Evolutionary conservation across 83 land plant species (phyloP).

Genomic region (Thuja plicata): DNA sequence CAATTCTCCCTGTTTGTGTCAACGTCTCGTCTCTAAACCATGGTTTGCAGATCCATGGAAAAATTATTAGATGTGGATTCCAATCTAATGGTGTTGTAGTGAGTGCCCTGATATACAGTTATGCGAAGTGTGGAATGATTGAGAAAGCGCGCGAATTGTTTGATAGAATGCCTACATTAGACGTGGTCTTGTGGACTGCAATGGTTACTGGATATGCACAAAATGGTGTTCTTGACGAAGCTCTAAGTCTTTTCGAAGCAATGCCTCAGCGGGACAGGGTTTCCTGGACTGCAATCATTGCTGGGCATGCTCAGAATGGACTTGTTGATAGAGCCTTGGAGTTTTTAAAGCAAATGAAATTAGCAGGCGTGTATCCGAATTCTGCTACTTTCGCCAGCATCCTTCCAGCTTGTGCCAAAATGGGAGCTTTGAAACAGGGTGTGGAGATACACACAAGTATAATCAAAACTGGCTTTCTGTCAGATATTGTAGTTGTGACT

Average conservation of each 20-base stretch:
- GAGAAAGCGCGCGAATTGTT: conserved; percentile 2
- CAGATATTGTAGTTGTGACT: neutral
- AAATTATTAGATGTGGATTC: neutral
- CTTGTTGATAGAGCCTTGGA: neutral
- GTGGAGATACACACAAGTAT: neutral
- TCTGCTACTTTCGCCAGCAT: conserved; percentile 10
- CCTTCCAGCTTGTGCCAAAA: conserved; percentile 16
- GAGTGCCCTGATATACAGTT: conserved; percentile 1
- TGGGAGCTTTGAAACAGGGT: neutral
- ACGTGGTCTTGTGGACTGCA: conserved; percentile 12
- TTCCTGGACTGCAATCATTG: conserved; percentile 19
- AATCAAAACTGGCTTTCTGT: neutral
- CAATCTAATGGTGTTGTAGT: neutral
- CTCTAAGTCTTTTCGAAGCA: conserved; percentile 8
- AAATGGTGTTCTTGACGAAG: conserved; percentile 5
- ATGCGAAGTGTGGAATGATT: neutral
- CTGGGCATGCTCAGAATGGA: conserved; percentile 20
- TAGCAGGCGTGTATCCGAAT: conserved; percentile 4
- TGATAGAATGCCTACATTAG: neutral
- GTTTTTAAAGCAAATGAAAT: conserved; percentile 17
- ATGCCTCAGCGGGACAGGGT: conserved; percentile 10
- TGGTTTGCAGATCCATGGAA: neutral
- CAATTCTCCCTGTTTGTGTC: neutral
- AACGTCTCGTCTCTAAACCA: neutral
- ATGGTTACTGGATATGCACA: conserved; percentile 20